Percentiles rank a stretch among this genome's conserved stretches.
Conservation (phyloP, 1,139 yeast genomes). For the Geotrichum aggregatum region DNA sequence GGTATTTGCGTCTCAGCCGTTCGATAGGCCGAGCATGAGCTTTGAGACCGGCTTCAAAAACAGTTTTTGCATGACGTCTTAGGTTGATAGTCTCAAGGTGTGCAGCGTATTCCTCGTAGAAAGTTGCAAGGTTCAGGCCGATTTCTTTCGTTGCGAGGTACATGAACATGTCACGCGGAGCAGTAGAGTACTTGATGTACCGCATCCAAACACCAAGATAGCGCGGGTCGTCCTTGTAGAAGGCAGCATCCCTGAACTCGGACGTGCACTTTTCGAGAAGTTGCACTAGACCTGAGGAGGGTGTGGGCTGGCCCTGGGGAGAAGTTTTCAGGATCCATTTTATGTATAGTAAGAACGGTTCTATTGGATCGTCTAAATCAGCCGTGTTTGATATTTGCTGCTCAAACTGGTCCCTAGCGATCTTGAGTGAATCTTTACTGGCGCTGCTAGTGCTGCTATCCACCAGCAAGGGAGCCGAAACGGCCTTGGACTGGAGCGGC, state of each 20-base stretch:
- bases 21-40: constrained; percentile 59
- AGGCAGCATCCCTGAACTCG: constrained; percentile 57
- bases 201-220: constrained; percentile 78
- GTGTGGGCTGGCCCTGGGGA: constrained; percentile 54
- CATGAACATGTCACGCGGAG: constrained; percentile 66
- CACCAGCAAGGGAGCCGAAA: not conserved
- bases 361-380: constrained; percentile 77
- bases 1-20: constrained; percentile 50
- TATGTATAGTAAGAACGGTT: constrained; percentile 64
- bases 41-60: constrained; percentile 59
- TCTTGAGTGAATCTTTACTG: not conserved
- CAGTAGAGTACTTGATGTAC: constrained; percentile 62
- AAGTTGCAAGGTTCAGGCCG: constrained; percentile 62
- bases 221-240: constrained; percentile 77
- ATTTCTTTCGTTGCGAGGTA: constrained; percentile 71
- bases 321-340: constrained; percentile 63
- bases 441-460: too few relatives aligned
- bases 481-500: not conserved
- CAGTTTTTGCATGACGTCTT: constrained; percentile 56
- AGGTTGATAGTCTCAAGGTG: constrained; percentile 54
- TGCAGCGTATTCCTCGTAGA: constrained; percentile 76
- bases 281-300: constrained; percentile 34
- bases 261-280: constrained; percentile 71
- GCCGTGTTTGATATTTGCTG: constrained; percentile 39
- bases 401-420: constrained; percentile 4